A percentile compares a stretch with the other conserved stretches of the same genome.
phyloP scores from a whole-genome alignment of 1,139 yeast species.

The Pichia sp. region DNA sequence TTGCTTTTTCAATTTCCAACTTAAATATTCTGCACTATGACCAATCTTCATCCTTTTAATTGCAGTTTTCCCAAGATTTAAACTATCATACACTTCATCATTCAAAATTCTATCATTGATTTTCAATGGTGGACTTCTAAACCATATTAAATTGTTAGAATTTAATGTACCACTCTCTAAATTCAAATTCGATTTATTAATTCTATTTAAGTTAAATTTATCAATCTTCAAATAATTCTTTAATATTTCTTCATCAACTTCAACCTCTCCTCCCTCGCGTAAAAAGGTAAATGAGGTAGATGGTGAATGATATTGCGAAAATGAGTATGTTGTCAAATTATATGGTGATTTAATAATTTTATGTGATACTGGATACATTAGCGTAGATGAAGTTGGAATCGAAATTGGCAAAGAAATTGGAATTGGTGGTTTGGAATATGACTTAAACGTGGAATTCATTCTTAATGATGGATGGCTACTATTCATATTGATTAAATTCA shows the following conservation, averaged over 20 bases:
- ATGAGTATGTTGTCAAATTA: constrained; percentile 25
- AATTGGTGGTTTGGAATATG: constrained; percentile 2
- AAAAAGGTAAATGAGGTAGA: constrained; percentile 27
- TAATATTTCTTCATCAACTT: constrained; percentile 18
- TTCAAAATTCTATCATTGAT: constrained; percentile 43
- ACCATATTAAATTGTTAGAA: constrained; percentile 49
- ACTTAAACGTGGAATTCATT: constrained; percentile 1
- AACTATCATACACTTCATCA: constrained; percentile 15
- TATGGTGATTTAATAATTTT: constrained; percentile 24
- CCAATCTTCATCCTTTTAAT: constrained; percentile 38
- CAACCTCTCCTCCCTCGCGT: constrained; percentile 23
- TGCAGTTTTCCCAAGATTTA: constrained; percentile 11
- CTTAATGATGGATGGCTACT: neutral
- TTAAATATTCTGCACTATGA: constrained; percentile 63
- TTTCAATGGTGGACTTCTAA: constrained; percentile 68
- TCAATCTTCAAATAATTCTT: constrained; percentile 21
- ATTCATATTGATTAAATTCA: neutral
- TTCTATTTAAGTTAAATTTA: constrained; percentile 20
- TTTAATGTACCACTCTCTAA: neutral
- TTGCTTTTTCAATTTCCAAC: constrained; percentile 45
- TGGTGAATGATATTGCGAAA: constrained; percentile 27
- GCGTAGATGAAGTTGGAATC: neutral
- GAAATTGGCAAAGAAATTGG: neutral
- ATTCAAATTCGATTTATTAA: constrained; percentile 9
- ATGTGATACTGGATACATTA: constrained; percentile 4